phyloP scores from a whole-genome alignment of 2,329 filamentous ascomycete genomes.

The Allantophomopsis cytisporea region DNA sequence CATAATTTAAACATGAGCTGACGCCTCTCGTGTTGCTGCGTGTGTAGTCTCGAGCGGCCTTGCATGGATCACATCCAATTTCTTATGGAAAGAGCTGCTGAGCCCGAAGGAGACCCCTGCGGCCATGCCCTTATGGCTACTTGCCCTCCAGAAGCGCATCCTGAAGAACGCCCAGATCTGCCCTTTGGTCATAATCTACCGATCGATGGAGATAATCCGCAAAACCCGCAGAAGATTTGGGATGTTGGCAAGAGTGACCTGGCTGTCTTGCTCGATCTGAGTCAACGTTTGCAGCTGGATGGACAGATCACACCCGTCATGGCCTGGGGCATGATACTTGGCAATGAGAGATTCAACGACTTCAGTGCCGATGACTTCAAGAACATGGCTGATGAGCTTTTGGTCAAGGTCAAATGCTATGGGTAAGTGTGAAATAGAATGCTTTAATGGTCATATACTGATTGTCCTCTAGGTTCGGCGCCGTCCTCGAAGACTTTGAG shows the following conservation, averaged over 20 bases:
- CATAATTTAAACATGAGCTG: slow-evolving; percentile 22
- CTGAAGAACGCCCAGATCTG: slow-evolving; percentile 32
- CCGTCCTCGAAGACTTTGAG: slow-evolving; percentile 56
- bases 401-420: slow-evolving; percentile 79
- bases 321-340: slow-evolving; percentile 76
- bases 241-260: slow-evolving; percentile 67
- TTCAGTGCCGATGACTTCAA: slow-evolving; percentile 57
- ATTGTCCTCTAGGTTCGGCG: slow-evolving; percentile 38
- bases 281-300: slow-evolving; percentile 67
- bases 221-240: slow-evolving; percentile 53
- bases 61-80: slow-evolving; percentile 87
- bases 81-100: slow-evolving; percentile 46
- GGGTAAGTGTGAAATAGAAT: slow-evolving; percentile 48
- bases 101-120: slow-evolving; percentile 54
- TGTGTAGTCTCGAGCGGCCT: slow-evolving; percentile 68
- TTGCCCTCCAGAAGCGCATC: slow-evolving; percentile 49
- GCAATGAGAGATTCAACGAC: slow-evolving; percentile 53
- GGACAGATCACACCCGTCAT: slow-evolving; percentile 92
- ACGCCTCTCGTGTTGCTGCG: slow-evolving; percentile 21
- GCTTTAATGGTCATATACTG: too few relatives aligned
- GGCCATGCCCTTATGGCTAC: slow-evolving; percentile 92
- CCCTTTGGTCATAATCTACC: slow-evolving; percentile 33
- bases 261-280: slow-evolving; percentile 71
- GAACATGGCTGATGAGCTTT: slow-evolving; percentile 58
- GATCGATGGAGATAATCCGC: slow-evolving; percentile 5